Base-by-base conservation (phyloP, 2,329 filamentous ascomycete genomes). In the Colletotrichum sublineola region DNA sequence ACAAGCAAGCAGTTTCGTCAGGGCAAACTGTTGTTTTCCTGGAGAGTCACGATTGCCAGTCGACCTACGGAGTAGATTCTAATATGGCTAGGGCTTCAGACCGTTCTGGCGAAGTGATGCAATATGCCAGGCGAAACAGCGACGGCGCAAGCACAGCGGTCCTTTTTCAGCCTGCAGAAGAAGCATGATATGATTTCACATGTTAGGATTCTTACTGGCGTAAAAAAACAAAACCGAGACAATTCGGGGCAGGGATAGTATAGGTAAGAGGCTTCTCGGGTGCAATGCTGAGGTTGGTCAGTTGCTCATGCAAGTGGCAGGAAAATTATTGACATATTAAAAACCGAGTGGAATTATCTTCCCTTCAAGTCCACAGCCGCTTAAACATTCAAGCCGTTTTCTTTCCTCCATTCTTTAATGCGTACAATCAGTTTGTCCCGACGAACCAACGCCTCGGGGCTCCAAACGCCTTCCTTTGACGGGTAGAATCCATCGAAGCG, bases 401-500 rank as follows among this genome's bases (percentile, higher is more conserved):
- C 58, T 29, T 60, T 70, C 18, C 52, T 29, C 62, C 63, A 71
- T 50, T 48, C 57, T 50, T 52, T 29, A 14, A 77, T 71, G 52
- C 74, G 75, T 4, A 68, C 75, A 40, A 77, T 61, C 36, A 83
- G 52, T 24, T 73, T 76, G 31, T 74, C 72, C 55, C 76, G 76
- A 52, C 82, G 79, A 56, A 78, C 75, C 63, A 80, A 69, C 20
- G 78, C 78, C 52, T 82, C 81, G 5, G 77, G 77, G 11, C 80
- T 77, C 74, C 82, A 81, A 33, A 82, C 71, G 7, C 77, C 77
- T 5, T 76, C 73, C 6, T 77, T 75, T 15, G 79, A 77, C 4
- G 75, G 68, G 70, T 85, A 85, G 58, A 78, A 82, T 14, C 63
- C 77, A 31, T 83, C 77, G 67, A 82, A 83, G 60, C 81, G 79